Evolutionary conservation across 345 rosid species (phyloP), one percentile per base, ranked within the genome.

Genomic region (Anacardium occidentale): DNA sequence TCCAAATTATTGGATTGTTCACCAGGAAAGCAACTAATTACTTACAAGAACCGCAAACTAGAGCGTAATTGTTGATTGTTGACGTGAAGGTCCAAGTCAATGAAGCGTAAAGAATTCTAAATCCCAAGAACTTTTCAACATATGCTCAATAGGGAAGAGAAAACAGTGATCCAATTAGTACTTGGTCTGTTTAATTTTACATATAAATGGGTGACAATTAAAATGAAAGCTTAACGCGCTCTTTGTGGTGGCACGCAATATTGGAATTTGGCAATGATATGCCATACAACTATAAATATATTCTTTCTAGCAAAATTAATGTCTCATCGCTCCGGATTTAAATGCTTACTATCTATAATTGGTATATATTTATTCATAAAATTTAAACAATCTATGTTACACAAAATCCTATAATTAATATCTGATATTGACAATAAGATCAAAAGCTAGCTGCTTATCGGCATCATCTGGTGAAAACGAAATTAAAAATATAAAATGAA

Each of bases 201-300:
- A 29, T 59, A 26, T 14, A 3, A 20, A 42, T 59, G 42, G 63
- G 32, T 29, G 32, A 3, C 32, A 59, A 59, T 59, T 40, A 59
- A 59, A 59, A 59, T 59, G 63, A 59, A 29, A 32, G 42, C 48
- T 10, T n/a, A 32, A 62, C 45, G 65, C 65, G 65, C 48, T 37
- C 8, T 62, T 34, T 62, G 65, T 37, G 20, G 17, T 13, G 18
- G 40, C 42, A 37, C 8, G 42, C 42, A 37, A 37, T 37, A 37
- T 6, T 37, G 40, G 40, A 37, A 37, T 0, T 37, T 3, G 32
- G 32, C 32, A 29, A 29, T 29, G 1, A 29, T 29, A 29, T 29
- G 32, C 32, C 32, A 29, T 29, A 29, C 32, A 29, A 29, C 1
- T 29, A 29, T 29, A 29, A 1, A 29, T 29, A n/a, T n/a, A n/a